Evolutionary conservation across 192 early-diverging fungal species (phyloP), one percentile per base, ranked within the genome.

Genomic region (Backusella macrospora): DNA sequence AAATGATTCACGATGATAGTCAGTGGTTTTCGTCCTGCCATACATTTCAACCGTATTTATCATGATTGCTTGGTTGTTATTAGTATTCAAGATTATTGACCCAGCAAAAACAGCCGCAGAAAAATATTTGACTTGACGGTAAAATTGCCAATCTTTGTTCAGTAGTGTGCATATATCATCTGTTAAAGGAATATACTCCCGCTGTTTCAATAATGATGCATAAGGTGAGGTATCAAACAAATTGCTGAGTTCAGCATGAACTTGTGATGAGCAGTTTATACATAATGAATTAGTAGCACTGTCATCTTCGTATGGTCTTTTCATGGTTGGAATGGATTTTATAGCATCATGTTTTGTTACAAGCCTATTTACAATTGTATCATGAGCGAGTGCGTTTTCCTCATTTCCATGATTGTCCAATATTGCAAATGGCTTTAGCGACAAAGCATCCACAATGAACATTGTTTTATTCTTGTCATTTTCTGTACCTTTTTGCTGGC

Each of bases 131-230:
- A 62, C 52, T 37, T 81, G 64, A 1, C 72, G 75, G 26, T 69
- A 42, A n/a, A 75, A 72, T 14, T 52, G 42, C 79, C 75, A 77
- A n/a, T 77, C 73, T 34, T 76, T 49, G 45, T 81, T 77, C 45
- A 81, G 48, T 7, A 81, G 16, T 16, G 46, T 8, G 29, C 46
- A 72, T 0, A 71, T 39, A 12, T 45, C 16, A 6, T 62, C 40
- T 3, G 65, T 26, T 6, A 76, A 26, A 40, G 68, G 66, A 0
- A 55, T 45, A 64, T 63, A 73, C 6, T 67, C 44, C 39, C 72
- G 67, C 29, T 62, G 63, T 15, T 23, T 42, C 43, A 73, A 48
- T 43, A 70, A 52, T 29, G 18, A 63, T 13, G 62, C 16, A 29
- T 62, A 77, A 29, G 63, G 70, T 7, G 76, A 68, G 29, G 44